Base-by-base conservation (phyloP, 2,329 filamentous ascomycete genomes). In the Aspergillus sp. region DNA sequence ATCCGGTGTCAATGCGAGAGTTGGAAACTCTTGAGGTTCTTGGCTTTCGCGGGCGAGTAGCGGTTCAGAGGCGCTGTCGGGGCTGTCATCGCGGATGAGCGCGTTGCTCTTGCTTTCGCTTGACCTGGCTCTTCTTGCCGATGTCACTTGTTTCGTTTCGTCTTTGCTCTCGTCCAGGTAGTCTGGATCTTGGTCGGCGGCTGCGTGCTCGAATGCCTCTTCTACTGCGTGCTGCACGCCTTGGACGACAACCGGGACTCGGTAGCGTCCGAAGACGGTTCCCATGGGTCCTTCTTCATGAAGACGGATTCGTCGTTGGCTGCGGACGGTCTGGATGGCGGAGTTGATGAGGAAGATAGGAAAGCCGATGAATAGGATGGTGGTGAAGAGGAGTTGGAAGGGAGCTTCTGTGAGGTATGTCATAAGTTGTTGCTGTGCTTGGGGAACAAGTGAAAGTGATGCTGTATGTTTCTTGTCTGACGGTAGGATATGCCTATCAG, bases 161-260 rank as follows among this genome's bases (percentile, higher is more conserved):
- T 68, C 64, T 9, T 67, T 23, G 60, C 57, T 36, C 60, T 60
- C 55, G 86, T 83, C 7, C 19, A 96, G 82, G 68, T 91, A 96
- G 52, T 91, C 88, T 62, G 92, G 86, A 54, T 82, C 80, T 68
- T 91, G 89, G 2, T 85, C 81, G 64, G 82, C 86, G 71, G 89
- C 91, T 51, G 91, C 81, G 41, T 87, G 86, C 74, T 92, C 91
- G 69, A 91, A 92, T 2, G 88, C 87, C 53, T 89, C 87, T 70
- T 97, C 92, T 13, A 94, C 89, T 23, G 88, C 89, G 58, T 86
- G 86, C 43, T 89, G 89, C 23, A 93, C 86, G 59, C 90, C 89
- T 66, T 90, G 88, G 66, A 94, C 85, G 69, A 92, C 83, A 9
- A 95, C 79, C 0, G 91, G 91, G 30, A 93, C 84, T 19, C 90